Evolutionary conservation across 805 yeast species (phyloP), one percentile per base, ranked within the genome.

Genomic region (Metschnikowia picachoensis): DNA sequence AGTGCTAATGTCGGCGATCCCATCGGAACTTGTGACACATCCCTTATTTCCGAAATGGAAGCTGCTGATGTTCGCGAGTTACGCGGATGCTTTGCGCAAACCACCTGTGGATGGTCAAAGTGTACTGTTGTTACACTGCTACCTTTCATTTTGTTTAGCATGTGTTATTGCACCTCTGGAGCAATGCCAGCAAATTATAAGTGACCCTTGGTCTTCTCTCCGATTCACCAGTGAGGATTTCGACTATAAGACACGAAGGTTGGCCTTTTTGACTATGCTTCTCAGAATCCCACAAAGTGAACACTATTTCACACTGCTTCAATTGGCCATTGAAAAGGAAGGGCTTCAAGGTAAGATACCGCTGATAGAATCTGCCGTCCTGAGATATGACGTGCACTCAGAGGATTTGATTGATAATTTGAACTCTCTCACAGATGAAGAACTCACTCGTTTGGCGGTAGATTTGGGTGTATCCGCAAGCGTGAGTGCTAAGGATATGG

Each of bases 51-150:
- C 48, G 12, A 52, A 51, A 17, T 53, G 66, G 38, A 41, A 45
- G 64, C 11, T 58, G 55, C 2, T 67, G 66, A 7, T 44, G 67
- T 28, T 72, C 15, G 30, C 11, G 10, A 41, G 39, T 30, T 39
- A 42, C 35, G 28, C 30, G 8, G 10, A 35, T 8, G 12, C 27
- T 1, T 29, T 49, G 13, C 11, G 14, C n/a, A n/a, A 35, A 2
- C 4, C 6, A 5, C 14, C 36, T 11, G 31, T 13, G 1, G 48
- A 29, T 4, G 2, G 32, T 1, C 28, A 34, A 2, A 35, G 30
- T 3, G n/a, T n/a, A 7, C 17, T 37, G 8, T 20, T 48, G 12
- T 14, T 39, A 12, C 50, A 46, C 32, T 43, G 49, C 34, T 50
- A 48, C 34, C 46, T 50, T 27, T n/a, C 35, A 13, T 43, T 52